Base-by-base conservation (phyloP, 2,329 filamentous ascomycete genomes). In the Trichoderma breve region DNA sequence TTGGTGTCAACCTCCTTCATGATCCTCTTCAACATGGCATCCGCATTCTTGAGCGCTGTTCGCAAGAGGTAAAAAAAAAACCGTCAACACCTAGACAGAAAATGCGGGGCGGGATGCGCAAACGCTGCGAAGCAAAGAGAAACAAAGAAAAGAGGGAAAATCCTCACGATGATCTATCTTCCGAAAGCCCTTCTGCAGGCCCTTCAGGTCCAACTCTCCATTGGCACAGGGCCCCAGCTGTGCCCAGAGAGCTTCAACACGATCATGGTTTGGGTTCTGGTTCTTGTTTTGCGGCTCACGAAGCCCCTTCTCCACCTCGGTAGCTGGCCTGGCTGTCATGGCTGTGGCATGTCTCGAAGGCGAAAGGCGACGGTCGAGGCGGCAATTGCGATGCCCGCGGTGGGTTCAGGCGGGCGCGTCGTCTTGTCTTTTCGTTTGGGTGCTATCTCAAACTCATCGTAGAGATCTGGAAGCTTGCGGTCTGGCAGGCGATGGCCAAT, bases 131-230 rank as follows among this genome's bases (percentile, higher is more conserved):
- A 34, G 4, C 57, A 60, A 60, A 21, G 57, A 2, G 18, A 28
- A 55, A n/a, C 3, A 21, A 2, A 30, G 53, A 57, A 47, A 24
- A 15, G n/a, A 39, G 39, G 39, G 53, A 18, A 11, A 30, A 9
- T n/a, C 77, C 85, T 83, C 79, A 97, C 94, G 96, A 81, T 99
- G 96, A 81, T 98, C 95, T 78, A 98, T 94, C 82, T 91, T 93
- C 80, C 87, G 90, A 79, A 99, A 84, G 4, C 95, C 96, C 83
- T 90, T 93, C 83, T 95, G 92, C 76, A 99, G 84, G 36, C 90
- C 94, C 80, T 92, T 90, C 75, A 97, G 85, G 82, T 98, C 95
- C 77, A 99, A 86, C 80, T 93, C 91, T 72, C 93, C 93, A 77
- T 91, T 90, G 72, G 87, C 87, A 75, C 90, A 88, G 75, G 91